Base-by-base conservation (phyloP, 2,329 filamentous ascomycete genomes). In the Ophiostoma quercus region DNA sequence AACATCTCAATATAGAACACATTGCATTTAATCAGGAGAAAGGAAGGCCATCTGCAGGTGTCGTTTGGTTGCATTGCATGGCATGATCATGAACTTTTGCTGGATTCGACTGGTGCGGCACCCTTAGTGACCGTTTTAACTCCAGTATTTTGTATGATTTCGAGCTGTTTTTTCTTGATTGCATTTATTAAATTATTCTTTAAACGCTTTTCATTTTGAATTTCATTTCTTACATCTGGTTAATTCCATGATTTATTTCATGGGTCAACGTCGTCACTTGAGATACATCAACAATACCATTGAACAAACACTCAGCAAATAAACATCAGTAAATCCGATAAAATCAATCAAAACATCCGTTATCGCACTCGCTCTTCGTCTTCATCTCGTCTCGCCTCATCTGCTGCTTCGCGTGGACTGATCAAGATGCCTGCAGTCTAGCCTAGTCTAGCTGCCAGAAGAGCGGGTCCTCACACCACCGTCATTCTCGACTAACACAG, bases 401-500 rank as follows among this genome's bases (percentile, higher is more conserved):
- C 39, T 41, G 37, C 37, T 39, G 16, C 19, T 54, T 57, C 57
- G 57, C 57, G 57, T 62, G 57, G 57, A 34, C 57, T 62, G 57
- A 62, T n/a, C 14, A 4, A 12, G 51, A 57, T 57, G 51, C 51
- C 51, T 34, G 34, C 34, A 34, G 34, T 34, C 34, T 34, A 34
- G 7, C 16, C 47, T 16, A 25, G 51, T 25, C 51, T 25, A 41
- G 39, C 9, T 2, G n/a, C 51, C 22, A 7, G 32, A 16, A 32
- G 12, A 62, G 57, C 57, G 57, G 57, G 57, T 19, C 57, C 25
- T 62, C 57, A 62, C 57, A 62, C 57, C 57, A 62, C 57, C 25
- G 19, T 16, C 16, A 32, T 62, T 32, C 8, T 62, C 25, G 25
- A 62, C 25, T 62, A 62, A 62, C 57, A 62, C 57, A 62, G 57